Evolutionary conservation across 148 eudicot genomes (phyloP), one percentile per base, ranked within the genome.

Genomic region (Chenopodium quinoa): DNA sequence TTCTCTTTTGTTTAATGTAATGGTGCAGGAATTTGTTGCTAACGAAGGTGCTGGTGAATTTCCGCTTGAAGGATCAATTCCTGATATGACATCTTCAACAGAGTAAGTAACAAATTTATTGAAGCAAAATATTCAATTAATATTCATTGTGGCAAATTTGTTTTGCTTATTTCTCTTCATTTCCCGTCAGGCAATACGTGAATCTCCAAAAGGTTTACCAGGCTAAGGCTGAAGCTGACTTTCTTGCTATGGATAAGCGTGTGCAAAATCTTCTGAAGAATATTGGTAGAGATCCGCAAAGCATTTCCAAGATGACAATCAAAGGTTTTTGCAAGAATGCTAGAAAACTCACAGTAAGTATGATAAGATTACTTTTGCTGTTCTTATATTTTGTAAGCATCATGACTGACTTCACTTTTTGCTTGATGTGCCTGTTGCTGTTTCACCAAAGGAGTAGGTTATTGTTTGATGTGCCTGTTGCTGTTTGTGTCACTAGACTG

Each of bases 81-180:
- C 99, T 32, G 99, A 96, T 79, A 96, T 96, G 99, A 96, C 97
- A 82, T 91, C 99, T 82, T 93, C 99, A 29, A 96, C 99, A 9
- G 99, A 96, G 99, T 96, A 63, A 89, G 93, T 79, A 67, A 40
- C 23, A 32, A 17, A 75, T 52, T 44, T 13, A 32, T 72, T 76
- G 27, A 58, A 29, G 22, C 52, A 11, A 71, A 76, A 12, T 56
- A 58, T 80, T 68, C 44, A 66, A 27, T 11, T 11, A 50, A 48
- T 81, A 37, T 67, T 66, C 46, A 25, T 12, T 62, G 63, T 69
- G 66, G 19, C 79, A 72, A 66, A 66, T 79, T 65, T 77, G 58
- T 25, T 32, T 25, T 44, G 54, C 79, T 54, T 31, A 74, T 29
- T 12, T 56, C 69, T 58, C 27, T 62, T 73, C 44, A 40, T 5